Base-by-base conservation (phyloP, 768 basidiomycete genomes). In the Gloeopeniophorella convolvens region DNA sequence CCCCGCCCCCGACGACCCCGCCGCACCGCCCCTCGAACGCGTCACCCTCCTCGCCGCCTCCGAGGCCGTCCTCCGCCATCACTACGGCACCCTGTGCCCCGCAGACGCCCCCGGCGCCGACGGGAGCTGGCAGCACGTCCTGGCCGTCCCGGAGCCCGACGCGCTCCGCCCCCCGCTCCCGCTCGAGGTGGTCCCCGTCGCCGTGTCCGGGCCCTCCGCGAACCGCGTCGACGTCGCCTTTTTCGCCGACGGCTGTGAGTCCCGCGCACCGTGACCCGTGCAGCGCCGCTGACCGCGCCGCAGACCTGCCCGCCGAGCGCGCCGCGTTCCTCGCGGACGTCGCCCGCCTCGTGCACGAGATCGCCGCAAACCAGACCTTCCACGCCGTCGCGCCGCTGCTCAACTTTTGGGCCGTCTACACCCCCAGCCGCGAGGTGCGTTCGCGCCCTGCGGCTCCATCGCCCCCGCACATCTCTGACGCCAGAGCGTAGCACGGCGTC, bases 371-470 rank as follows among this genome's bases (percentile, higher is more conserved):
- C 59, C 82, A 85, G 56, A 88, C 87, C 0, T 89, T 88, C 63
- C 73, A 82, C 54, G 81, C 84, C 0, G 85, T 90, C 16, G 77
- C 76, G 57, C 85, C 85, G 3, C 67, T 89, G 39, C 66, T 89
- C 56, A 89, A 89, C 61, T 86, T 89, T 56, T 90, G 85, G 84
- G 86, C 82, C 5, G 83, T 83, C 0, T 89, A 86, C 56, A 71
- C 82, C 16, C 80, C 87, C 0, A 89, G 87, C 62, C 73, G 73
- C 52, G 83, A 88, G 72, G 88, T 83, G 30, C 13, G 57, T 51
- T 27, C 16, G 34, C 13, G 39, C 37, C 15, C 31, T 16, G 7
- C 44, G 15, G n/a, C n/a, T n/a, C n/a, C n/a, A n/a, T n/a, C n/a
- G n/a, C n/a, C n/a, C n/a, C n/a, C 23, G 5, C 27, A 2, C 43